Conservation (phyloP, 495 filamentous ascomycete species). For the Penicillium parvum region DNA sequence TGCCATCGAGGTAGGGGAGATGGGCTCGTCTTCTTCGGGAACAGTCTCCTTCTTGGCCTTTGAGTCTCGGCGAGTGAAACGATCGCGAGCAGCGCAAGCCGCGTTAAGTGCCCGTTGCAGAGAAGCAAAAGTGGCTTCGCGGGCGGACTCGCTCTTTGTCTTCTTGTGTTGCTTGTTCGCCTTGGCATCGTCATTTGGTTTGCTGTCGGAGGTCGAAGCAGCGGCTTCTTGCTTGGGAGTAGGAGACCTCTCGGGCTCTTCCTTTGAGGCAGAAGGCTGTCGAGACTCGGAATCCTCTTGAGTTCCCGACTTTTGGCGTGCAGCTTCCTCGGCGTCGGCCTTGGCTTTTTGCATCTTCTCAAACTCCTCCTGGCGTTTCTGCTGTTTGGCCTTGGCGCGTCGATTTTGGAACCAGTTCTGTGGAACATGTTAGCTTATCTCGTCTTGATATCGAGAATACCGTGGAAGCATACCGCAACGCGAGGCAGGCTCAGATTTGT, state of each 20-base stretch:
- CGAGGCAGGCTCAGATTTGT: slow-evolving; percentile 69
- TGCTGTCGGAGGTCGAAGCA: slow-evolving; percentile 19
- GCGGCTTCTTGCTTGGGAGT: slow-evolving; percentile 32
- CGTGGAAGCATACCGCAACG: slow-evolving; percentile 62
- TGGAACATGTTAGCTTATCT: slow-evolving; percentile 1
- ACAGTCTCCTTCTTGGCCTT: slow-evolving; percentile 16
- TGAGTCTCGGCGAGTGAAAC: slow-evolving; percentile 25
- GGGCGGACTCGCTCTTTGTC: slow-evolving; percentile 39
- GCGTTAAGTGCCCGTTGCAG: slow-evolving; percentile 44
- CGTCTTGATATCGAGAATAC: not conserved
- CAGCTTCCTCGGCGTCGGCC: slow-evolving; percentile 40
- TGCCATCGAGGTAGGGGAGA: slow-evolving; percentile 34
- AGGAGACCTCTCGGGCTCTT: slow-evolving; percentile 26
- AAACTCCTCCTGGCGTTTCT: slow-evolving; percentile 66
- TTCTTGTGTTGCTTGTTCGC: slow-evolving; percentile 35
- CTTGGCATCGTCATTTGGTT: slow-evolving; percentile 10
- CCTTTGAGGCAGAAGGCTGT: slow-evolving; percentile 20
- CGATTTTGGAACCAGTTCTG: slow-evolving; percentile 94
- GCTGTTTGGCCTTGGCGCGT: slow-evolving; percentile 76
- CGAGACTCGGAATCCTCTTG: slow-evolving; percentile 24
- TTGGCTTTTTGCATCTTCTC: slow-evolving; percentile 54
- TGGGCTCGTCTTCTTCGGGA: slow-evolving; percentile 19
- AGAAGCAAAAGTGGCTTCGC: slow-evolving; percentile 43
- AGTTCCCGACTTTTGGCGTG: slow-evolving; percentile 32
- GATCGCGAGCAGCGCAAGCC: slow-evolving; percentile 39